Base-by-base conservation (phyloP, 2,329 filamentous ascomycete species). In the Exophiala calicioides region DNA sequence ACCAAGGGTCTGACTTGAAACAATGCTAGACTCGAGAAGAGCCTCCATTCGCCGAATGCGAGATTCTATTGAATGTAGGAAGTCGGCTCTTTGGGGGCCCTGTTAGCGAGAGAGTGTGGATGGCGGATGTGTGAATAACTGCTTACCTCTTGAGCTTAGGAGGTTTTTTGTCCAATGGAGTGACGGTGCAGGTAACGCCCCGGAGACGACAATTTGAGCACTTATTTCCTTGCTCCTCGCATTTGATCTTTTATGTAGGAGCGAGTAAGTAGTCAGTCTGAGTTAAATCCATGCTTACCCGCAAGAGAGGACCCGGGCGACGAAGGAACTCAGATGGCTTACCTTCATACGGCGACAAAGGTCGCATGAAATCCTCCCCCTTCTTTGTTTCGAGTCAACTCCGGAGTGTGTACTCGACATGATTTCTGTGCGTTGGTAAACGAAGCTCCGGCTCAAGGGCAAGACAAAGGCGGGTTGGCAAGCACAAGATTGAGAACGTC, bases 41-140 rank as follows among this genome's bases (percentile, higher is more conserved):
- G 47, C 35, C 39, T 50, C 47, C 47, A 50, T 50, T 4, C 47
- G 40, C 13, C 45, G 18, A 26, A 50, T 50, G 8, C 47, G 41
- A 27, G 39, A 40, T 27, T 50, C 47, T 19, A 50, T 50, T 3
- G 47, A 50, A 31, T 50, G 30, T 30, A 50, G 47, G 20, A 50
- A 50, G 9, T 41, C 26, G 19, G 47, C 47, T 44, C 47, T 50
- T 37, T 4, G 24, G 12, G 3, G 26, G 21, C 21, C 13, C 16
- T 9, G 15, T 6, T 33, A 33, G 30, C 7, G 12, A 16, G n/a
- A 5, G 16, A n/a, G n/a, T n/a, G n/a, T n/a, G n/a, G n/a, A n/a
- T n/a, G n/a, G n/a, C n/a, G n/a, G n/a, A n/a, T n/a, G n/a, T n/a
- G n/a, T n/a, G n/a, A n/a, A n/a, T n/a, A n/a, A n/a, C n/a, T n/a